A percentile compares a stretch with the other conserved stretches of the same genome.
These are phyloP conservation scores for Leishmania gerbilli DNA, from an alignment of 208 protist species.

Conservation along the genomic window DNA sequence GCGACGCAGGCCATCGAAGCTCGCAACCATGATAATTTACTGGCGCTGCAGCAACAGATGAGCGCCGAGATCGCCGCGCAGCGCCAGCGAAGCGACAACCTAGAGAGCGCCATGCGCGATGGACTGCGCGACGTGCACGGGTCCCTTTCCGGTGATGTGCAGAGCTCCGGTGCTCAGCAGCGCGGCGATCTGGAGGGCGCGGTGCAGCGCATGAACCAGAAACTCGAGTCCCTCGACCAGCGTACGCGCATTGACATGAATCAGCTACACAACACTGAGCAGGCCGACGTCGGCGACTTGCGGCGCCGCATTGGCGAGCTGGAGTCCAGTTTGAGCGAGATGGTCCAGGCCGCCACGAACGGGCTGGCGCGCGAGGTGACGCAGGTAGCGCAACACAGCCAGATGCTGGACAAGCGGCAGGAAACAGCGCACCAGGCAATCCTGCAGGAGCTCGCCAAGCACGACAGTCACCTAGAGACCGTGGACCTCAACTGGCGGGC, in stretches of 20 bases:
- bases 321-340: conserved; percentile 33
- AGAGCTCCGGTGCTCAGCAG: conserved; percentile 25
- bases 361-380: conserved; percentile 60
- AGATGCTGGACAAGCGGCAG: conserved; percentile 56
- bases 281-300: conserved; percentile 42
- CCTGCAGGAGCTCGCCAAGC: conserved; percentile 69
- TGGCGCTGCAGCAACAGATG: conserved; percentile 64
- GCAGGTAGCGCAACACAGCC: conserved; percentile 61
- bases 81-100: conserved; percentile 53
- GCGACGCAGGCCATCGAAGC: conserved; percentile 60
- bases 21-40: conserved; percentile 42
- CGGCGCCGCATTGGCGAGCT: conserved; percentile 43
- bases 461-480: conserved; percentile 69
- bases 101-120: conserved; percentile 56
- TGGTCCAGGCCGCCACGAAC: conserved; percentile 50
- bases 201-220: conserved; percentile 43
- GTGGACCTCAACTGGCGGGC: conserved; percentile 81
- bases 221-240: conserved; percentile 60
- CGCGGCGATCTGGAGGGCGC: conserved; percentile 29
- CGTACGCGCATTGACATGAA: conserved; percentile 52
- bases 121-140: conserved; percentile 64
- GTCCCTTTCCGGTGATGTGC: conserved; percentile 53
- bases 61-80: conserved; percentile 33
- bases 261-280: conserved; percentile 46
- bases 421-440: conserved; percentile 62